Evolutionary conservation across 31 red algal genomes (phyloP).

Genomic region (Bonnemaisonia californica): DNA sequence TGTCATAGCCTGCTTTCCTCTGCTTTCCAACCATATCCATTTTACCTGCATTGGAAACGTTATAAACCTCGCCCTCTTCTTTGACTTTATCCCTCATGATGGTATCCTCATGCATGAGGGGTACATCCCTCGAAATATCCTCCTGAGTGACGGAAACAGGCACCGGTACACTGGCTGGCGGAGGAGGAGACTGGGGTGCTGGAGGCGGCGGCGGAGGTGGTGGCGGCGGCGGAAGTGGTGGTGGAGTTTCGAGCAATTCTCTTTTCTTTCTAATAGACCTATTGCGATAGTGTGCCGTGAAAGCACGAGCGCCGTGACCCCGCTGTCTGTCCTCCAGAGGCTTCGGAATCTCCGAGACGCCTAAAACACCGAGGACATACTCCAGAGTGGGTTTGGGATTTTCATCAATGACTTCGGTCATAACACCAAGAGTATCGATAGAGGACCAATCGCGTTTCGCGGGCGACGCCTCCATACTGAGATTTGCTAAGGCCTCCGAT

Average conservation of each 20-base stretch:
- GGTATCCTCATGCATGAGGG: no score
- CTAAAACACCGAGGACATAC: constrained; percentile 51
- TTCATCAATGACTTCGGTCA: constrained; percentile 38
- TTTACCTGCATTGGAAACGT: no score
- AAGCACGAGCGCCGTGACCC: constrained; percentile 31
- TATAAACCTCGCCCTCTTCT: no score
- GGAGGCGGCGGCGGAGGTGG: no score
- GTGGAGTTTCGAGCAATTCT: background rate
- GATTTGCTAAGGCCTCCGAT: background rate
- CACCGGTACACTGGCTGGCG: no score
- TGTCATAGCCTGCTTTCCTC: no score
- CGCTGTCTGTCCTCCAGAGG: constrained; percentile 25
- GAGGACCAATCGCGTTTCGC: constrained; percentile 37
- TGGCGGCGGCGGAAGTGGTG: background rate
- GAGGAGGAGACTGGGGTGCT: no score
- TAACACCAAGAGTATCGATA: constrained; percentile 23
- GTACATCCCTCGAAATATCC: no score
- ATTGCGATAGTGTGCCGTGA: constrained; percentile 11
- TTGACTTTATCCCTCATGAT: no score
- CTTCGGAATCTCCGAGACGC: constrained; percentile 21
- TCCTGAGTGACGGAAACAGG: no score
- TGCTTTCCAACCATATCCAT: no score
- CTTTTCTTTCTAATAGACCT: constrained; percentile 7
- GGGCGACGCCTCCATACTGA: background rate
- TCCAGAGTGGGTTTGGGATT: constrained; percentile 40